These are phyloP conservation scores for Alternaria sp. DNA, from an alignment of 2,329 filamentous ascomycete species.

Conservation along the genomic window DNA sequence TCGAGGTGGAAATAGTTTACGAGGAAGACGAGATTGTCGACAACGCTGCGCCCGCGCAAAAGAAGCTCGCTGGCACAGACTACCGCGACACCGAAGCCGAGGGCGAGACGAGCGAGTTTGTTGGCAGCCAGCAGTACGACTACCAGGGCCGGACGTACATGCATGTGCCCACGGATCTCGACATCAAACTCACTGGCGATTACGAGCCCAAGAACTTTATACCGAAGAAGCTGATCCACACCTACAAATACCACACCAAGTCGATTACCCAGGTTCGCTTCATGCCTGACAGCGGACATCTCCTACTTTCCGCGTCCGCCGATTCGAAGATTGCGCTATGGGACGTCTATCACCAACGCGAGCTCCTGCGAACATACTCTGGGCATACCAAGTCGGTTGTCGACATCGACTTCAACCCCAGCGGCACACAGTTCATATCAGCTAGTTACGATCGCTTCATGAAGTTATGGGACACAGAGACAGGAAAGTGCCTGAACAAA, in stretches of 20 bases:
- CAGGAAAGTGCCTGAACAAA: slow-evolving; percentile 82
- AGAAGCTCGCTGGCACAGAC: slow-evolving; percentile 62
- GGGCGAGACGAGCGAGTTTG: slow-evolving; percentile 82
- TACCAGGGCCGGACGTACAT: slow-evolving; percentile 97
- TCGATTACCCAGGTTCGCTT: slow-evolving; percentile 89
- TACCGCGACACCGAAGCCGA: slow-evolving; percentile 54
- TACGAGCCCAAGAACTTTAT: slow-evolving; percentile 84
- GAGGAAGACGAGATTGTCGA: slow-evolving; percentile 74
- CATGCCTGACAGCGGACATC: slow-evolving; percentile 85
- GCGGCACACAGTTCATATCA: slow-evolving; percentile 85
- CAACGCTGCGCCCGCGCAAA: slow-evolving; percentile 65
- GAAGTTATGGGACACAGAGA: slow-evolving; percentile 98
- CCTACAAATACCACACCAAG: slow-evolving; percentile 84
- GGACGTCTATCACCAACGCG: slow-evolving; percentile 89
- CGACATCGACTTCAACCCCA: slow-evolving; percentile 84
- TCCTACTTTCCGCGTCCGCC: slow-evolving; percentile 87
- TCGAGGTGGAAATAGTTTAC: slow-evolving; percentile 74
- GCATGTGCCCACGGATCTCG: slow-evolving; percentile 78
- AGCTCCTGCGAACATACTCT: slow-evolving; percentile 87
- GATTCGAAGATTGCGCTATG: slow-evolving; percentile 92
- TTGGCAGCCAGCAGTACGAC: slow-evolving; percentile 82
- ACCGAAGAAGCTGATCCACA: slow-evolving; percentile 91
- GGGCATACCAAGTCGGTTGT: slow-evolving; percentile 91
- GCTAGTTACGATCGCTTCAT: slow-evolving; percentile 94
- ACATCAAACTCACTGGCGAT: slow-evolving; percentile 72